These are phyloP conservation scores for Kazachstania africana DNA, from an alignment of 805 yeast genomes.

Conservation along the genomic window DNA sequence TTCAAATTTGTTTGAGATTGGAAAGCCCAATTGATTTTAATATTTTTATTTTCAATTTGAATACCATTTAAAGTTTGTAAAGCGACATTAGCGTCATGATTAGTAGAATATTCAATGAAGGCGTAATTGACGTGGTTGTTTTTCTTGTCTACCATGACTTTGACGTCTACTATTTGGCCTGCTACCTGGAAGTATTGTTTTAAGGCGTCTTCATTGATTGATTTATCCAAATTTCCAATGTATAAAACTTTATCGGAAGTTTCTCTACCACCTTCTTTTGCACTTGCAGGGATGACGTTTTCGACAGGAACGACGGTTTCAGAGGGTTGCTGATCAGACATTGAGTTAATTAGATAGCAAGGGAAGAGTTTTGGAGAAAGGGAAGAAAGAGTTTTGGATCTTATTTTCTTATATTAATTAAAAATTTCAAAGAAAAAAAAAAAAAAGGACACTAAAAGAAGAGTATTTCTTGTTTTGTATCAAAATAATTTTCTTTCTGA, in stretches of 20 bases:
- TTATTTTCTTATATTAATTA: too few relatives aligned
- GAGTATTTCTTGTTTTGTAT: too few relatives aligned
- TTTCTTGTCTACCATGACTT: constrained; percentile 67
- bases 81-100: constrained; percentile 51
- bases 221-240: constrained; percentile 61
- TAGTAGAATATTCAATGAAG: constrained; percentile 59
- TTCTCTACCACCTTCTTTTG: constrained; percentile 73
- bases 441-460: too few relatives aligned
- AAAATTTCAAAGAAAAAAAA: too few relatives aligned
- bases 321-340: too few relatives aligned
- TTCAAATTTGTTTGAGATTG: constrained; percentile 61
- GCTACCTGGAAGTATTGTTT: constrained; percentile 50
- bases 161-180: constrained; percentile 52
- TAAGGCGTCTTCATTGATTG: constrained; percentile 52
- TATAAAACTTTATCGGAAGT: constrained; percentile 60
- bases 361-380: too few relatives aligned
- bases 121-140: constrained; percentile 68
- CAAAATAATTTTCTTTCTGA: too few relatives aligned
- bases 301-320: not conserved
- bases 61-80: constrained; percentile 49
- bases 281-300: constrained; percentile 48
- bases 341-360: too few relatives aligned
- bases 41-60: constrained; percentile 39
- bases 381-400: too few relatives aligned
- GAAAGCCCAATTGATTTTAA: constrained; percentile 73